These are phyloP conservation scores for Vaccinium vitisidaea DNA, from an alignment of 148 eudicot genomes.

Conservation along the genomic window DNA sequence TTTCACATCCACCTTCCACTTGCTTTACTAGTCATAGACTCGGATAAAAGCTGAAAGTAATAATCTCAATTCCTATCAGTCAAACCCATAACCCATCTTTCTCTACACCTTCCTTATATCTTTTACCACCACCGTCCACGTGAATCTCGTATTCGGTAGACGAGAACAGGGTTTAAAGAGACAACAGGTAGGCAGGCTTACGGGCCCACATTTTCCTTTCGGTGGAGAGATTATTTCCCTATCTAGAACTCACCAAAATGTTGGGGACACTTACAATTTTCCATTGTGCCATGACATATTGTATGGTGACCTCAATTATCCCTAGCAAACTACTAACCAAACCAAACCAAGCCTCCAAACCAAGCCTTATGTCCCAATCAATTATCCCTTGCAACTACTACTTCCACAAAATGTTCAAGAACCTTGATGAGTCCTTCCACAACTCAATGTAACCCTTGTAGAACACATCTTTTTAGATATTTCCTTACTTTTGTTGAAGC, in stretches of 20 bases:
- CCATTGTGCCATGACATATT: not conserved
- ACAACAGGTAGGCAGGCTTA: not conserved
- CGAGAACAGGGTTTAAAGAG: not conserved
- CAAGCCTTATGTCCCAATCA: too few relatives aligned
- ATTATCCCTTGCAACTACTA: not conserved
- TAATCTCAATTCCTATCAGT: not conserved
- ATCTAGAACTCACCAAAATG: not conserved
- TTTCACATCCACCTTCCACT: not conserved
- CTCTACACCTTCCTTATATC: not conserved
- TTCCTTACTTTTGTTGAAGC: not conserved
- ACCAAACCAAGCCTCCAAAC: too few relatives aligned
- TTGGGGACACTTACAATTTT: not conserved
- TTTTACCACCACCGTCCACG: not conserved
- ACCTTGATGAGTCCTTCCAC: not conserved
- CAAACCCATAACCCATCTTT: not conserved
- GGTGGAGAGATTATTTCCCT: not conserved
- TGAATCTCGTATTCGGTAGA: not conserved
- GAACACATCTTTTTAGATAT: not conserved
- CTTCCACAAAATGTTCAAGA: conserved; percentile 7
- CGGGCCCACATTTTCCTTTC: not conserved
- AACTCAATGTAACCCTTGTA: not conserved
- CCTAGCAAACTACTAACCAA: not conserved
- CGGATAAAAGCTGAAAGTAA: not conserved
- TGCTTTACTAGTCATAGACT: conserved; percentile 1
- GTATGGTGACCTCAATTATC: not conserved